Evolutionary conservation across 73 alveolate species (phyloP).

Genomic region (Stentor coeruleus): DNA sequence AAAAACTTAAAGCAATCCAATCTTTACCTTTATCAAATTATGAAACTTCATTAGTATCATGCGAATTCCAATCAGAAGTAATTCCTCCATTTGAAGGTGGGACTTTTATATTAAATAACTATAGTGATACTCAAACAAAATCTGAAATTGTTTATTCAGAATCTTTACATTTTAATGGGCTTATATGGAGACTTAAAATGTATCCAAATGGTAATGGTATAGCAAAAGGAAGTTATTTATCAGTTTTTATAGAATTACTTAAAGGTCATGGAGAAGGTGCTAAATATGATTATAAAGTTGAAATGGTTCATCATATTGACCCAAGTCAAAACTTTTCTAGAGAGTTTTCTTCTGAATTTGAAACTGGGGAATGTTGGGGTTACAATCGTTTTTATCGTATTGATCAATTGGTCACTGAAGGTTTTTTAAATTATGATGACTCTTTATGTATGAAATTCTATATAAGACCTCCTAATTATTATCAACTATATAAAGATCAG

Average conservation of each 20-base stretch:
- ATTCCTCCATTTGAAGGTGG: slow-evolving; percentile 81
- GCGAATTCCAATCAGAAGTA: slow-evolving; percentile 65
- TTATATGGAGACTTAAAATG: slow-evolving; percentile 90
- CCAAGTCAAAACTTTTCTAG: slow-evolving; percentile 54
- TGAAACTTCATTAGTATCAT: slow-evolving; percentile 44
- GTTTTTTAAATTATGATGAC: slow-evolving; percentile 76
- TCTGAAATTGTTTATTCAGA: slow-evolving; percentile 78
- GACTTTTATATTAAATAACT: slow-evolving; percentile 62
- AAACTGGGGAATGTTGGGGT: slow-evolving; percentile 99
- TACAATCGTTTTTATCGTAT: slow-evolving; percentile 87
- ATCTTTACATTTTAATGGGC: slow-evolving; percentile 73
- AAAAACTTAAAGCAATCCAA: slow-evolving; percentile 43
- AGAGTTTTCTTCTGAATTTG: slow-evolving; percentile 93
- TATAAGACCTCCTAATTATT: slow-evolving; percentile 22
- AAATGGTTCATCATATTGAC: slow-evolving; percentile 75
- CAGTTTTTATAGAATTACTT: slow-evolving; percentile 87
- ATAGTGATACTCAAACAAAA: slow-evolving; percentile 32
- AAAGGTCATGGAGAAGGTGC: slow-evolving; percentile 71
- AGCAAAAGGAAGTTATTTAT: slow-evolving; percentile 78
- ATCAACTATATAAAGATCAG: slow-evolving; percentile 9
- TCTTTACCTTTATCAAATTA: slow-evolving; percentile 41
- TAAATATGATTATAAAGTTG: slow-evolving; percentile 88
- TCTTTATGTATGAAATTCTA: not conserved
- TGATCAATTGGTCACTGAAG: slow-evolving; percentile 84
- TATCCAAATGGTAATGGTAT: slow-evolving; percentile 94